Evolutionary conservation across 305 asterid genomes (phyloP).

Genomic region (Petunia hybrid): DNA sequence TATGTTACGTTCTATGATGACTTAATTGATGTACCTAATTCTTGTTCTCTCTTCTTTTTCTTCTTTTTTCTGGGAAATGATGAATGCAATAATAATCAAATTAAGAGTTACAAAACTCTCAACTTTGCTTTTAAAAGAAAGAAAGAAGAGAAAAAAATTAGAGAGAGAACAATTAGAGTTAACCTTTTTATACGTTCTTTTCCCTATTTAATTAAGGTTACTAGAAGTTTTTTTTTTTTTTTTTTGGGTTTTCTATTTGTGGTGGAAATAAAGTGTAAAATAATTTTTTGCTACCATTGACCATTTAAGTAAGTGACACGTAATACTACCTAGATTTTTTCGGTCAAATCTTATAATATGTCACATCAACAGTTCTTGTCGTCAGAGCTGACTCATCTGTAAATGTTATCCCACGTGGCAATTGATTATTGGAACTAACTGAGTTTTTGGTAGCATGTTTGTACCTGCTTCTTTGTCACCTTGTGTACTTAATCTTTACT

Average conservation of each 20-base stretch:
- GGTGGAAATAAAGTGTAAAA: constrained; percentile 4
- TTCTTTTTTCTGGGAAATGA: neutral
- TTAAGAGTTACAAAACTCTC: constrained; percentile 16
- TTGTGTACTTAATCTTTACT: too few species aligned
- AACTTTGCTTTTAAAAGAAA: constrained; percentile 17
- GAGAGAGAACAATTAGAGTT: neutral
- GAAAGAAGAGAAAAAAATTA: constrained; percentile 30
- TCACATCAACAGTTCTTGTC: neutral
- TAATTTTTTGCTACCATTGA: neutral
- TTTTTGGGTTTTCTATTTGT: constrained; percentile 20
- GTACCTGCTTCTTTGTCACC: too few species aligned
- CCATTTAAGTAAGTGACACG: constrained; percentile 14
- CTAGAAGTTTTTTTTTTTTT: neutral
- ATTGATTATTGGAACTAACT: neutral
- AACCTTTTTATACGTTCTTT: constrained; percentile 11
- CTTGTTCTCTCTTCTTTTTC: neutral
- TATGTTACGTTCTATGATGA: neutral
- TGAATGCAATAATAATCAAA: neutral
- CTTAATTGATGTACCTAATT: neutral
- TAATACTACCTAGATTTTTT: constrained; percentile 13
- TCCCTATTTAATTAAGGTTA: neutral
- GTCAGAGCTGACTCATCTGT: constrained; percentile 17
- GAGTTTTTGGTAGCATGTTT: too few species aligned
- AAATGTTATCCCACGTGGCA: neutral
- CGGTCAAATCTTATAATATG: neutral